phyloP scores from a whole-genome alignment of 305 asterid species.

The Solanum aculeatissimum region DNA sequence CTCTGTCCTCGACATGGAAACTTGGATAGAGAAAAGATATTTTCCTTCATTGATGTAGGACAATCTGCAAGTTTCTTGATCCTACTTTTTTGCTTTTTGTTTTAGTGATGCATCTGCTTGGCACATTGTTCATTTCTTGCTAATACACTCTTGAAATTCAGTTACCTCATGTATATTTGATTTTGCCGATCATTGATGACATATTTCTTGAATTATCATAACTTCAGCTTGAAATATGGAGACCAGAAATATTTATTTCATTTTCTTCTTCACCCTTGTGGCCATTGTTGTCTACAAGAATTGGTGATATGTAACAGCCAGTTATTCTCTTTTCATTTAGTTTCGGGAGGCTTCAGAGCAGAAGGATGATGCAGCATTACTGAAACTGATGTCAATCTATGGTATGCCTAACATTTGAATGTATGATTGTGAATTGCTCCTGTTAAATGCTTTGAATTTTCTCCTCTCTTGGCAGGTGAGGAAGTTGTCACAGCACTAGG shows the following conservation, averaged over 20 bases:
- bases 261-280: neutral
- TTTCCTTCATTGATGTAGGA: neutral
- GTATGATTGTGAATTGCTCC: neutral
- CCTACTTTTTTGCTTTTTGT: neutral
- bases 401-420: conserved; percentile 28
- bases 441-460: neutral
- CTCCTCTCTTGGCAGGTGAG: conserved; percentile 46
- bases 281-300: neutral
- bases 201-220: neutral
- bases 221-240: neutral
- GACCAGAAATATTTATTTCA: neutral
- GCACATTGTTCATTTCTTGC: neutral
- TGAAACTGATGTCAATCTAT: conserved; percentile 73
- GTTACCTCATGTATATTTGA: neutral
- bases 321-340: conserved; percentile 26
- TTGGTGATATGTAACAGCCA: neutral
- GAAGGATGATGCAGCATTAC: conserved; percentile 53
- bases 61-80: neutral
- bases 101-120: neutral
- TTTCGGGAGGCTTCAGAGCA: conserved; percentile 71
- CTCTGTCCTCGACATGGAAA: neutral
- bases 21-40: neutral
- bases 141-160: neutral
- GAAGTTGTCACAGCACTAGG: conserved; percentile 97
- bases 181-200: neutral